phyloP scores from a whole-genome alignment of 192 early-diverging fungal species.

The Coemansia sp. region DNA sequence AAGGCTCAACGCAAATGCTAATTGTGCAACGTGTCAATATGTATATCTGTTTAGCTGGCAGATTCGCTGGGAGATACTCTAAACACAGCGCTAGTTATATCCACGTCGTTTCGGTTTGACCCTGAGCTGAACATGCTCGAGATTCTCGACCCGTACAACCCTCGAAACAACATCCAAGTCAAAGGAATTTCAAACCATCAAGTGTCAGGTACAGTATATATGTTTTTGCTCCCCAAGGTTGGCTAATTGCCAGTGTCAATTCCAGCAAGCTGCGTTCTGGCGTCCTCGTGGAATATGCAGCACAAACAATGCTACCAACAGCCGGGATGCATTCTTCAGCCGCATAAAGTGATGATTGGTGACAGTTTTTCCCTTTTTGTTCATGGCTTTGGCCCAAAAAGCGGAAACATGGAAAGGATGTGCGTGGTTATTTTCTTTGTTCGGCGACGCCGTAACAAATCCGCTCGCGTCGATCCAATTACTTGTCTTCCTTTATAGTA shows the following conservation, averaged over 20 bases:
- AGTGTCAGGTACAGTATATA: constrained; percentile 32
- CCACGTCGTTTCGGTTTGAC: constrained; percentile 52
- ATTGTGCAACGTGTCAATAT: neutral
- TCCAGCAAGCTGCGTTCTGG: neutral
- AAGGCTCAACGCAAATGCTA: neutral
- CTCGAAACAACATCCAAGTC: constrained; percentile 42
- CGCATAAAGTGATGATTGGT: neutral
- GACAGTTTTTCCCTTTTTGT: neutral
- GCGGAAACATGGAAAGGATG: neutral
- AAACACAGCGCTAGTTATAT: constrained; percentile 47
- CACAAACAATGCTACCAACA: neutral
- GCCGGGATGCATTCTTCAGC: neutral
- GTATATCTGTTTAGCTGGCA: constrained; percentile 23
- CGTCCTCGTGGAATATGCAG: constrained; percentile 5
- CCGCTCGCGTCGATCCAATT: no score
- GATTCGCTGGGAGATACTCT: constrained; percentile 41
- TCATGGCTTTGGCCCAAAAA: neutral
- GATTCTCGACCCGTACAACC: constrained; percentile 49
- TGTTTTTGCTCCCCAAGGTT: neutral
- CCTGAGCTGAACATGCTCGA: constrained; percentile 55
- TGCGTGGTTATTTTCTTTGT: neutral
- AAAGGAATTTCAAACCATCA: constrained; percentile 34
- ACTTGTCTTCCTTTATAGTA: no score
- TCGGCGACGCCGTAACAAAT: no score
- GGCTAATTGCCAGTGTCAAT: neutral